Percentiles rank a stretch among this genome's conserved stretches.
Evolutionary conservation across 192 early-diverging fungal genomes (phyloP).

Genomic region (Backusella luteola): DNA sequence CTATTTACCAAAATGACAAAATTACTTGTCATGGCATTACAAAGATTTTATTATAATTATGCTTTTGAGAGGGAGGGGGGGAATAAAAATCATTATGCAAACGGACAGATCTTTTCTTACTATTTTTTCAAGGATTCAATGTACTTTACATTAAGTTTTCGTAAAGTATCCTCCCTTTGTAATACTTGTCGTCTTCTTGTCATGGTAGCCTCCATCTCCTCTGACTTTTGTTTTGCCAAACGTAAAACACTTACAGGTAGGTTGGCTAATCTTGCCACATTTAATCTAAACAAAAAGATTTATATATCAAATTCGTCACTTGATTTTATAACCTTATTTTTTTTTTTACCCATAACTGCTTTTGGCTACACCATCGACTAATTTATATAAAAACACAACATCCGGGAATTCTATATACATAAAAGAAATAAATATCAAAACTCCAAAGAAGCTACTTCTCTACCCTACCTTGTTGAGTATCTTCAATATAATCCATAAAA

Average conservation of each 20-base stretch:
- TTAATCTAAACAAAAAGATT: constrained; percentile 40
- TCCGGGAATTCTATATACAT: constrained; percentile 20
- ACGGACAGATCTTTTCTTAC: too few species aligned
- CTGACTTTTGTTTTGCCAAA: constrained; percentile 53
- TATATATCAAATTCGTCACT: background rate
- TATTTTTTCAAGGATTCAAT: background rate
- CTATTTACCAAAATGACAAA: background rate
- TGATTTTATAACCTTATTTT: background rate
- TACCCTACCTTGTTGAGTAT: constrained; percentile 18
- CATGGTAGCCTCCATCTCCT: constrained; percentile 36
- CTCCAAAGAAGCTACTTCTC: background rate
- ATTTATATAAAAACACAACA: constrained; percentile 69
- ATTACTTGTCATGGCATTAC: background rate
- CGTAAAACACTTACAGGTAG: constrained; percentile 51
- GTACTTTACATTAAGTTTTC: background rate
- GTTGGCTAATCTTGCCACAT: constrained; percentile 70
- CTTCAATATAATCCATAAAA: constrained; percentile 57
- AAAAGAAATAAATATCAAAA: background rate
- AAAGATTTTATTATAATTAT: too few species aligned
- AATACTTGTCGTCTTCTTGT: background rate
- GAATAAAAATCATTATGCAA: too few species aligned
- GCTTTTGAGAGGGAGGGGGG: too few species aligned
- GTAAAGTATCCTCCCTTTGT: background rate
- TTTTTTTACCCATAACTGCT: constrained; percentile 64
- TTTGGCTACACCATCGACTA: constrained; percentile 57